Evolutionary conservation across 176 grass and related monocot genomes (phyloP), one percentile per base, ranked within the genome.

Genomic region (Ensete glaucum): DNA sequence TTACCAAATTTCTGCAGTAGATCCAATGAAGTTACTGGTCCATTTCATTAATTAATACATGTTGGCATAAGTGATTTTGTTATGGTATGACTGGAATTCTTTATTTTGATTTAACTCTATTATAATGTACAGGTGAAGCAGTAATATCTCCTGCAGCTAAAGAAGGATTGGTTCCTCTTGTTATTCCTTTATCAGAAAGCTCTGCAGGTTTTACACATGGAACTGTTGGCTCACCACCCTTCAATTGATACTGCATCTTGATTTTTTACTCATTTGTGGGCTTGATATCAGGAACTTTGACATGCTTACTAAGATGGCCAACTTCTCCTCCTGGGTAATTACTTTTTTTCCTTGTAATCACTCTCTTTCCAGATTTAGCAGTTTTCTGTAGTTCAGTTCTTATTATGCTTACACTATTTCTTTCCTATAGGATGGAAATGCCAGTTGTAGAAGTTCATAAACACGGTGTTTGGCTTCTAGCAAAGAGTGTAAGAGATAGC

Each of bases 241-340:
- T 12, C 3, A 43, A 62, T 3, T 13, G 5, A 52, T 52, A 59
- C 19, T 11, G 3, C 60, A 75, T 71, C 12, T 73, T 67, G 53
- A 79, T 55, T 67, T 64, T 23, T 49, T 59, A 67, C 12, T 11
- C 20, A 21, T 79, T 60, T 92, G 75, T 43, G 34, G 34, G 67
- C 2, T 58, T 73, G 81, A 73, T 91, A 64, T 54, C 70, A 99
- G 95, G 95, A 64, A 91, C 83, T 73, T 77, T 99, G 76, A 99
- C 95, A 82, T 99, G 90, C 50, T 82, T 94, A 10, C 86, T 94
- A 50, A 99, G 95, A 87, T 99, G 95, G 95, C 95, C 95, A 70
- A 99, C 95, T n/a, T 84, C 95, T 87, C 95, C 95, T 78, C 75
- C 86, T 8, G 88, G 91, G 88, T 94, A 93, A 80, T 79, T 86